Evolutionary conservation across 805 yeast genomes (phyloP).

Genomic region (Hanseniaspora guilliermondii): DNA sequence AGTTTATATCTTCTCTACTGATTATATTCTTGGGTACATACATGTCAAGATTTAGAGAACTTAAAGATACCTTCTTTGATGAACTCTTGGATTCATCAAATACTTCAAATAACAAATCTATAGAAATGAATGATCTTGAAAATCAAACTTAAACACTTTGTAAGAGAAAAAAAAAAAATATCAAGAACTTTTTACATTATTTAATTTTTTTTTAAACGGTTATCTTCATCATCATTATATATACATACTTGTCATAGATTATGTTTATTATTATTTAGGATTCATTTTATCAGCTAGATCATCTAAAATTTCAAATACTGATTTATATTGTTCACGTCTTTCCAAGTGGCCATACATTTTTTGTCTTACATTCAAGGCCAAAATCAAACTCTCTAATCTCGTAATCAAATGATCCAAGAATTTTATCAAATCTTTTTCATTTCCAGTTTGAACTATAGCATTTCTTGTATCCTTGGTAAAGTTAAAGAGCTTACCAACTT

Average conservation of each 20-base stretch:
- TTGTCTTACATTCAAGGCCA: slow-evolving; percentile 35
- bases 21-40: slow-evolving; percentile 77
- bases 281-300: slow-evolving; percentile 14
- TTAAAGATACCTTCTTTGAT: slow-evolving; percentile 80
- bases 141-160: slow-evolving; percentile 19
- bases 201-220: no score
- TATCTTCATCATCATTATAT: no score
- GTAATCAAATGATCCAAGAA: slow-evolving; percentile 55
- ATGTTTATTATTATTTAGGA: background rate
- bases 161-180: background rate
- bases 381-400: slow-evolving; percentile 51
- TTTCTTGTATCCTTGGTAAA: slow-evolving; percentile 21
- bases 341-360: slow-evolving; percentile 19
- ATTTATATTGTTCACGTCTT: slow-evolving; percentile 14
- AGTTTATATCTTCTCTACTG: slow-evolving; percentile 50
- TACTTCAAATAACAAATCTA: background rate
- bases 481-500: slow-evolving; percentile 13
- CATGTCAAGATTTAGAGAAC: slow-evolving; percentile 83
- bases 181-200: no score
- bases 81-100: slow-evolving; percentile 47
- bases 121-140: slow-evolving; percentile 22
- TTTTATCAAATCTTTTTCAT: slow-evolving; percentile 37
- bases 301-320: slow-evolving; percentile 24
- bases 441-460: slow-evolving; percentile 18
- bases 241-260: no score